Percentiles rank a stretch among this genome's conserved stretches.
These are phyloP conservation scores for Taphrina populina DNA, from an alignment of 1,139 yeast species.

Conservation along the genomic window DNA sequence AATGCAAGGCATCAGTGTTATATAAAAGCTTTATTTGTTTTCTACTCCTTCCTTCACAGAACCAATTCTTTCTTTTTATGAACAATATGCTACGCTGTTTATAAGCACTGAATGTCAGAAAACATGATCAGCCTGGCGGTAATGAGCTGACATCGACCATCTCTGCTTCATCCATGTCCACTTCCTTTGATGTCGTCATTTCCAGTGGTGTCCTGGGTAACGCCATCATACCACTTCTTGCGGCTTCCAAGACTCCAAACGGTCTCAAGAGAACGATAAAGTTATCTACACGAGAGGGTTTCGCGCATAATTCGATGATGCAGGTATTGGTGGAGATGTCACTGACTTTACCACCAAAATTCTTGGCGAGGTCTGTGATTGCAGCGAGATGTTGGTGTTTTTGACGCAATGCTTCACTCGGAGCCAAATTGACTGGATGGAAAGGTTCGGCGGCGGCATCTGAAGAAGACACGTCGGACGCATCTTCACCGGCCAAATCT, in stretches of 20 bases:
- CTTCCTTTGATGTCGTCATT: conserved; percentile 50
- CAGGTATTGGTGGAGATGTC: conserved; percentile 93
- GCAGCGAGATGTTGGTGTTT: conserved; percentile 86
- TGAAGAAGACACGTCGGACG: conserved; percentile 26
- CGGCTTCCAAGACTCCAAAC: conserved; percentile 91
- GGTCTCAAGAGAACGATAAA: conserved; percentile 89
- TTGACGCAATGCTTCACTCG: conserved; percentile 90
- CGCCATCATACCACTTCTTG: conserved; percentile 98
- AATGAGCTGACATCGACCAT: conserved; percentile 51
- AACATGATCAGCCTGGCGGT: conserved; percentile 99
- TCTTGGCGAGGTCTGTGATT: conserved; percentile 72
- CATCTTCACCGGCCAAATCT: conserved; percentile 34
- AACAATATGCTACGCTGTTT: too few relatives aligned
- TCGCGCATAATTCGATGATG: conserved; percentile 89
- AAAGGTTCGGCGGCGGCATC: conserved; percentile 44
- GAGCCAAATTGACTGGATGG: conserved; percentile 88
- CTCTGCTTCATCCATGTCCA: conserved; percentile 63
- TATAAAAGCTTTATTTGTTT: too few relatives aligned
- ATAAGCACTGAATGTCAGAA: too few relatives aligned
- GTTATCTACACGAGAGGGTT: conserved; percentile 83
- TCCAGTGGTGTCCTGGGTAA: conserved; percentile 90
- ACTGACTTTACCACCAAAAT: conserved; percentile 89
- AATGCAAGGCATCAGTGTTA: too few relatives aligned
- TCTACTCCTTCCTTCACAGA: too few relatives aligned
- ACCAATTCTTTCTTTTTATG: too few relatives aligned